Evolutionary conservation across 73 alveolate species (phyloP).

Genomic region (Uronychia setigera): DNA sequence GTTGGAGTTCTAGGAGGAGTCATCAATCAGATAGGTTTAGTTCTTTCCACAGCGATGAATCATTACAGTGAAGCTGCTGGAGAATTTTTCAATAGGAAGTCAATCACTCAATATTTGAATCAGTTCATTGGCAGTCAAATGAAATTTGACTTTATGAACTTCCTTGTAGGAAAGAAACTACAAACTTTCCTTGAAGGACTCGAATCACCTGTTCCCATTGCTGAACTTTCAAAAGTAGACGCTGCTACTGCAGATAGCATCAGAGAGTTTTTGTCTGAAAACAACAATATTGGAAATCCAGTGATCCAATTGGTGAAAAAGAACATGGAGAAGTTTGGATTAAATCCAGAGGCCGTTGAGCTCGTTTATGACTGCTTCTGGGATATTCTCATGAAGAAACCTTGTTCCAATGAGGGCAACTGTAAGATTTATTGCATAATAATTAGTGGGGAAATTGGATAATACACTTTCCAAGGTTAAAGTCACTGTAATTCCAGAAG

Average conservation of each 20-base stretch:
- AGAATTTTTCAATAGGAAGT: constrained; percentile 5
- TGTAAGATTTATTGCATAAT: not conserved
- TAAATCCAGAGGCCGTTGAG: constrained; percentile 17
- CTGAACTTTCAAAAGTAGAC: not conserved
- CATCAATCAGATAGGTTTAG: constrained; percentile 30
- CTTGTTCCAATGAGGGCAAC: constrained; percentile 37
- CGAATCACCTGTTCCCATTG: not conserved
- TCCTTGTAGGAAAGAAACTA: not conserved
- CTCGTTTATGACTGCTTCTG: constrained; percentile 37
- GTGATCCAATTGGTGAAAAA: not conserved
- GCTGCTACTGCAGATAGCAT: not conserved
- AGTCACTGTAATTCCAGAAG: constrained; percentile 47
- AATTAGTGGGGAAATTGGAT: constrained; percentile 38
- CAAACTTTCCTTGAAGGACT: not conserved
- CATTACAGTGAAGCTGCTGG: not conserved
- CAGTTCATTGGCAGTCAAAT: constrained; percentile 1
- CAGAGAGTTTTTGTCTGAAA: not conserved
- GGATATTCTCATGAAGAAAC: constrained; percentile 48
- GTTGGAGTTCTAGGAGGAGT: constrained; percentile 57
- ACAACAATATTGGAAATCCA: not conserved
- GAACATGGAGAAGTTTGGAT: constrained; percentile 31
- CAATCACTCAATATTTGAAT: not conserved
- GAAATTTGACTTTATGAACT: constrained; percentile 7
- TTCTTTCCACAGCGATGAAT: constrained; percentile 9
- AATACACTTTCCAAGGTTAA: constrained; percentile 26